Evolutionary conservation across 208 protist genomes (phyloP).

Genomic region (Vickermania ingenoplastis): DNA sequence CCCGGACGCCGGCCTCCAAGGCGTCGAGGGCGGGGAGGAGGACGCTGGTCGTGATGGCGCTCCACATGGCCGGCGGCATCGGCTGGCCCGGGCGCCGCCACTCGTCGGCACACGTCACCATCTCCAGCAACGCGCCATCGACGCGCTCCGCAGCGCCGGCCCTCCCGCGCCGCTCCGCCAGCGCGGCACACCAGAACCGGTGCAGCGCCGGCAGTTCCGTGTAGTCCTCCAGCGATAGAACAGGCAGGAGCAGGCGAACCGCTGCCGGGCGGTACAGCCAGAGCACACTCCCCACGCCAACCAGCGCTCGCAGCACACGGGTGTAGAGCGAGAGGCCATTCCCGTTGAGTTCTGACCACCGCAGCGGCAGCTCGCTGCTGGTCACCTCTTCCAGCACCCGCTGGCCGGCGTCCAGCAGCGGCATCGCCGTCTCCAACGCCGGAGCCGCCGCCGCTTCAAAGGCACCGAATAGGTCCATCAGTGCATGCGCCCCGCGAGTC

Average conservation of each 20-base stretch:
- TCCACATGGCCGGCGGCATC: slow-evolving; percentile 23
- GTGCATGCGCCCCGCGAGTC: background rate
- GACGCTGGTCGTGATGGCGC: slow-evolving; percentile 27
- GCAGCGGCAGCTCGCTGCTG: slow-evolving; percentile 42
- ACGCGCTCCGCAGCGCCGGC: slow-evolving; percentile 7
- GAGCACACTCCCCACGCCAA: slow-evolving; percentile 12
- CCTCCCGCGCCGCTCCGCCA: slow-evolving; percentile 18
- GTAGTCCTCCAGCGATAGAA: slow-evolving; percentile 13
- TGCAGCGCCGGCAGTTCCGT: background rate
- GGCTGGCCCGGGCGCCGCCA: slow-evolving; percentile 10
- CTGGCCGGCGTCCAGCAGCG: slow-evolving; percentile 1
- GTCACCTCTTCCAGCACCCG: slow-evolving; percentile 9
- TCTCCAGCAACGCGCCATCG: slow-evolving; percentile 5
- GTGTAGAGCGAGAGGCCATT: slow-evolving; percentile 6
- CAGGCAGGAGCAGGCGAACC: slow-evolving; percentile 22
- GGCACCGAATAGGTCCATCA: background rate
- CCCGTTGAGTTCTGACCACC: slow-evolving; percentile 28
- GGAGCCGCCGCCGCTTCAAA: background rate
- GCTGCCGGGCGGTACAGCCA: slow-evolving; percentile 9
- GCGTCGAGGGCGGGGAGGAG: slow-evolving; percentile 19
- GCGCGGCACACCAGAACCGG: background rate
- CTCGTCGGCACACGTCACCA: slow-evolving; percentile 4
- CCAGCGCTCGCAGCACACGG: slow-evolving; percentile 15
- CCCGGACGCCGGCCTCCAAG: slow-evolving; percentile 8
- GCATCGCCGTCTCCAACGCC: background rate